Percentiles rank a stretch among this genome's conserved stretches.
Evolutionary conservation across 352 stramenopile species (phyloP).

Genomic region (Thalassiosira exigua): DNA sequence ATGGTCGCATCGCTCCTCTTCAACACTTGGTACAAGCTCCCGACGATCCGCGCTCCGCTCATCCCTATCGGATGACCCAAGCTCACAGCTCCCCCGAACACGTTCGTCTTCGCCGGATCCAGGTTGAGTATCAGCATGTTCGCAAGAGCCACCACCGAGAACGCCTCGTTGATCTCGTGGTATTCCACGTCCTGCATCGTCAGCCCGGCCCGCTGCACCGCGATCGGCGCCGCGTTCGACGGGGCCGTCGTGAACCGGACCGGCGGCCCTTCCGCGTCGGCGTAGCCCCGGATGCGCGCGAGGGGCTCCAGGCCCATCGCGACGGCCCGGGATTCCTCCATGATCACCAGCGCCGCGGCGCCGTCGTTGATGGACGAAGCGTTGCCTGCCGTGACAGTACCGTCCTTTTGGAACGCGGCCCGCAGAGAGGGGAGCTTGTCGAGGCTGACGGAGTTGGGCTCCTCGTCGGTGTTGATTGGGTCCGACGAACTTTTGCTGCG

Average conservation of each 20-base stretch:
- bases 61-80: slow-evolving; percentile 89
- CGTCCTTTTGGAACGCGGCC: slow-evolving; percentile 93
- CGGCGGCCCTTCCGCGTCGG: slow-evolving; percentile 88
- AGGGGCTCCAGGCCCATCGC: slow-evolving; percentile 81
- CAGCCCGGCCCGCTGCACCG: slow-evolving; percentile 91
- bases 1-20: slow-evolving; percentile 90
- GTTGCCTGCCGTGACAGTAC: slow-evolving; percentile 96
- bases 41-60: slow-evolving; percentile 91
- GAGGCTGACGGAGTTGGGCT: slow-evolving; percentile 89
- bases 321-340: slow-evolving; percentile 90
- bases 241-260: slow-evolving; percentile 96
- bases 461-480: slow-evolving; percentile 88
- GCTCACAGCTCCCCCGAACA: slow-evolving; percentile 93
- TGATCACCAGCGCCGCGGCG: slow-evolving; percentile 94
- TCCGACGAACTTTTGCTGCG: slow-evolving; percentile 58
- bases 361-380: slow-evolving; percentile 97
- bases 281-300: slow-evolving; percentile 79
- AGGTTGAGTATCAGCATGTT: slow-evolving; percentile 95
- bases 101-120: slow-evolving; percentile 92
- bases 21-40: slow-evolving; percentile 91
- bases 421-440: slow-evolving; percentile 91
- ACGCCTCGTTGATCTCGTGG: slow-evolving; percentile 99
- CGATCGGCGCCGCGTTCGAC: slow-evolving; percentile 93
- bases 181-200: slow-evolving; percentile 94
- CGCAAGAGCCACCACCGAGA: slow-evolving; percentile 95